phyloP scores from a whole-genome alignment of 2,329 filamentous ascomycete genomes.

The Microsporum canis region DNA sequence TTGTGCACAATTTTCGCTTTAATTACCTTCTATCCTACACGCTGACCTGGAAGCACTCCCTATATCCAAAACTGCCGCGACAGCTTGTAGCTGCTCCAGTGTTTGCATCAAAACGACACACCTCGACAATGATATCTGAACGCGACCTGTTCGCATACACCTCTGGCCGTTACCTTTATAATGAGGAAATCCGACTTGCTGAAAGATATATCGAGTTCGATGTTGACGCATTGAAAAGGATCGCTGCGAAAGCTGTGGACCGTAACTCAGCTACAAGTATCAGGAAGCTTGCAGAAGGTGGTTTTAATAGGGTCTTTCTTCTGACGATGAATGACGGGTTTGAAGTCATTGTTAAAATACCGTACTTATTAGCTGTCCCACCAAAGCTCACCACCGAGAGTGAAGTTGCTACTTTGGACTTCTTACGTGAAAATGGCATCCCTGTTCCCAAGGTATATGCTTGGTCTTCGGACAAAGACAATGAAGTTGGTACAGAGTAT shows the following conservation, averaged over 20 bases:
- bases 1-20: not conserved
- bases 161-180: slow-evolving; percentile 11
- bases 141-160: slow-evolving; percentile 12
- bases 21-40: not conserved
- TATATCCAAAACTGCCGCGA: not conserved
- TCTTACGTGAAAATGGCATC: slow-evolving; percentile 16
- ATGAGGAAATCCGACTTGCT: slow-evolving; percentile 8
- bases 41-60: not conserved
- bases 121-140: not conserved
- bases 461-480: slow-evolving; percentile 25
- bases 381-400: slow-evolving; percentile 20
- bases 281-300: slow-evolving; percentile 18
- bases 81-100: not conserved
- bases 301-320: slow-evolving; percentile 20
- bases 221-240: slow-evolving; percentile 10
- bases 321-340: slow-evolving; percentile 17
- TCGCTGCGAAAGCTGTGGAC: slow-evolving; percentile 7
- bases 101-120: not conserved
- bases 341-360: slow-evolving; percentile 20
- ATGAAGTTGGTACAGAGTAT: slow-evolving; percentile 31
- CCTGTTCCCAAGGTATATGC: slow-evolving; percentile 28
- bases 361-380: slow-evolving; percentile 17
- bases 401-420: slow-evolving; percentile 26
- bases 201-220: slow-evolving; percentile 12
- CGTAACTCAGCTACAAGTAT: slow-evolving; percentile 9